A percentile compares a stretch with the other conserved stretches of the same genome.
phyloP scores from a whole-genome alignment of 2,329 filamentous ascomycete species.

The Botryotinia narcissicola region DNA sequence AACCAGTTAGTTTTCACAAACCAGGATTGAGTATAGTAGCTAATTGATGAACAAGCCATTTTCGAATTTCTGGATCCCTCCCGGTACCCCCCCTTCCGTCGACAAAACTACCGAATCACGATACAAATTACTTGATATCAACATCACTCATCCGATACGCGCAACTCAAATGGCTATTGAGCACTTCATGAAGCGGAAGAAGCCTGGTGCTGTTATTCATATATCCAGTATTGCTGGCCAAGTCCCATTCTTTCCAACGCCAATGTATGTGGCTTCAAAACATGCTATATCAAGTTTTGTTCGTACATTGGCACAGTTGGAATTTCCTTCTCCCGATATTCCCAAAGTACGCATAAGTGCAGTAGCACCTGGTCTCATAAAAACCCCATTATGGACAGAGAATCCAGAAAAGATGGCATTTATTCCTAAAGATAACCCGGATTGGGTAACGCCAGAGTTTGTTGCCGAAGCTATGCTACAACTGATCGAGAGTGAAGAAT shows the following conservation, averaged over 20 bases:
- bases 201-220: constrained; percentile 42
- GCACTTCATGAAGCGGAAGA: constrained; percentile 44
- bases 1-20: constrained; percentile 40
- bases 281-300: constrained; percentile 49
- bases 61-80: constrained; percentile 51
- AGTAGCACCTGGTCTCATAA: constrained; percentile 43
- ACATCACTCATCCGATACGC: constrained; percentile 52
- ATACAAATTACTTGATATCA: constrained; percentile 49
- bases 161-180: constrained; percentile 50
- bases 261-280: constrained; percentile 50
- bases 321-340: constrained; percentile 35
- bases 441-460: constrained; percentile 45
- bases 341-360: constrained; percentile 43
- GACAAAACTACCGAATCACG: constrained; percentile 43
- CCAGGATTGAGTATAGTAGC: not conserved
- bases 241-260: constrained; percentile 40
- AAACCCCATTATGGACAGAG: constrained; percentile 48
- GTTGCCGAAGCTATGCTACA: constrained; percentile 47
- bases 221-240: constrained; percentile 50
- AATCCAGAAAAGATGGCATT: constrained; percentile 45
- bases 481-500: constrained; percentile 39
- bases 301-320: constrained; percentile 42
- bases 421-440: constrained; percentile 31
- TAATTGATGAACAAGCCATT: constrained; percentile 40
- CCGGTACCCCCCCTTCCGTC: constrained; percentile 43